phyloP scores from a whole-genome alignment of 306 rosid species.

The Vigna mungo region DNA sequence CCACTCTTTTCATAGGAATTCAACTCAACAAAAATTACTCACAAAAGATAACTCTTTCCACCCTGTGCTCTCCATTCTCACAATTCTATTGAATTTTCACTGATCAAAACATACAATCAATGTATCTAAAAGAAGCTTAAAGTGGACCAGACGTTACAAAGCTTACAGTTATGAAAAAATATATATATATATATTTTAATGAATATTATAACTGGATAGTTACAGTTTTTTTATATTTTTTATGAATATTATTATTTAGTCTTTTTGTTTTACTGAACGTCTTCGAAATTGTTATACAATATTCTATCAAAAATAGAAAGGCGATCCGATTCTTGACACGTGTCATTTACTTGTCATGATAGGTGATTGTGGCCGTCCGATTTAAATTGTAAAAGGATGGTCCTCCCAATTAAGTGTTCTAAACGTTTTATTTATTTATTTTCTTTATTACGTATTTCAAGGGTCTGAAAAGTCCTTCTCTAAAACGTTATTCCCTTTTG shows the following conservation, averaged over 20 bases:
- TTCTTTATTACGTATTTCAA: background rate
- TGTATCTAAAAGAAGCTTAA: background rate
- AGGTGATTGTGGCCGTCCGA: conserved; percentile 31
- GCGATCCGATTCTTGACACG: conserved; percentile 34
- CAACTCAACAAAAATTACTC: too few relatives aligned
- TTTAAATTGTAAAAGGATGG: conserved; percentile 20
- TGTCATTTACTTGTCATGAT: background rate
- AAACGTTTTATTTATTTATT: background rate
- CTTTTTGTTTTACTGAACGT: conserved; percentile 3
- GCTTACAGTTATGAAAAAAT: background rate
- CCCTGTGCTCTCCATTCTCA: too few relatives aligned
- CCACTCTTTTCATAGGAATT: conserved; percentile 50
- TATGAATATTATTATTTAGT: background rate
- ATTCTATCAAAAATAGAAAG: background rate
- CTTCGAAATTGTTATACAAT: background rate
- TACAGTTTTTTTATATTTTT: background rate
- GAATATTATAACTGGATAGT: background rate
- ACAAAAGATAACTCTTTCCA: too few relatives aligned
- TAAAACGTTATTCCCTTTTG: conserved; percentile 47
- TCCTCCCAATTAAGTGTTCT: conserved; percentile 6
- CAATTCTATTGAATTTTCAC: too few relatives aligned
- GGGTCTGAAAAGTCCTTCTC: conserved; percentile 25
- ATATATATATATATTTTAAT: background rate
- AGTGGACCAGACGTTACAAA: background rate
- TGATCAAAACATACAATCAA: too few relatives aligned